These are phyloP conservation scores for Rhododendron griersonianum DNA, from an alignment of 148 eudicot genomes.

Conservation along the genomic window DNA sequence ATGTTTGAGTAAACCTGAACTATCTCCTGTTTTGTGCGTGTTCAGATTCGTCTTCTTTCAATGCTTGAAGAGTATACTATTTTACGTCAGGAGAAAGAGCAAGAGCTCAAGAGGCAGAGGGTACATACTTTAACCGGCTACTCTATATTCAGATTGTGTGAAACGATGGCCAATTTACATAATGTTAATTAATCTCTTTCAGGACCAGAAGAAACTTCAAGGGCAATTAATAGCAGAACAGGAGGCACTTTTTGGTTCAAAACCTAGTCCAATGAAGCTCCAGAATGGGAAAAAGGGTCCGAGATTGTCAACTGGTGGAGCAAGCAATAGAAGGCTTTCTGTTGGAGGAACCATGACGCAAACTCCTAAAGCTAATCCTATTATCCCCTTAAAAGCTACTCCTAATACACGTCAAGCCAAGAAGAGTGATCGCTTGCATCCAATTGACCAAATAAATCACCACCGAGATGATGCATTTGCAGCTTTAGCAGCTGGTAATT, in stretches of 20 bases:
- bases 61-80: slow-evolving; percentile 73
- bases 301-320: slow-evolving; percentile 59
- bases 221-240: slow-evolving; percentile 79
- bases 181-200: slow-evolving; percentile 13
- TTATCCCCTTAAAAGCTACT: slow-evolving; percentile 52
- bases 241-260: slow-evolving; percentile 81
- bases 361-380: slow-evolving; percentile 51
- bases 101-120: slow-evolving; percentile 74
- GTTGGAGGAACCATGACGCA: slow-evolving; percentile 51
- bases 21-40: slow-evolving; percentile 2
- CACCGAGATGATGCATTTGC: slow-evolving; percentile 41
- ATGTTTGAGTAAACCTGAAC: background rate
- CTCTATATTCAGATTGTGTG: background rate
- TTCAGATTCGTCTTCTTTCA: slow-evolving; percentile 65
- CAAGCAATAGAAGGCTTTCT: slow-evolving; percentile 52
- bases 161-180: background rate
- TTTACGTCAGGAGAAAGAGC: slow-evolving; percentile 72
- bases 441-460: slow-evolving; percentile 23
- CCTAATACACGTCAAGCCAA: slow-evolving; percentile 59
- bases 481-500: slow-evolving; percentile 58
- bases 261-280: slow-evolving; percentile 78
- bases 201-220: slow-evolving; percentile 97
- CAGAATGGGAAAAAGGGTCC: slow-evolving; percentile 62
- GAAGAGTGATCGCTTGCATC: slow-evolving; percentile 35
- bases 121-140: slow-evolving; percentile 27